Base-by-base conservation (phyloP, 2,329 filamentous ascomycete species). In the Fusarium mundagurra region DNA sequence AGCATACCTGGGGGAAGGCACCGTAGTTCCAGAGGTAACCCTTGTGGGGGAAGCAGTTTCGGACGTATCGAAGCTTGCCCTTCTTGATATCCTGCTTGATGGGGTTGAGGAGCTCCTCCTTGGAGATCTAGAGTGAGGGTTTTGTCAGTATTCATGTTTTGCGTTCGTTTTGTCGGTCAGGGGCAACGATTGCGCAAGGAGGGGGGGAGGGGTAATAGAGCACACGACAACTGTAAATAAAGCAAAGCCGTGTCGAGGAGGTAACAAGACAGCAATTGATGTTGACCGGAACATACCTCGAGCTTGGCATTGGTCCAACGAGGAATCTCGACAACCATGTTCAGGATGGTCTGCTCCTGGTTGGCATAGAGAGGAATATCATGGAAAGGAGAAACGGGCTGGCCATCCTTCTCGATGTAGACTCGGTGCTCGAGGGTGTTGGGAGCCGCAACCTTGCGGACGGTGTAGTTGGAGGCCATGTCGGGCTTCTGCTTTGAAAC, bases 1-100 rank as follows among this genome's bases (percentile, higher is more conserved):
- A 61, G 39, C 63, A 83, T 89, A 96, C 94, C 89, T 96, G 94
- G 81, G 96, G 96, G 92, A 99, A 98, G 86, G 95, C 95, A 88
- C 96, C 96, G 88, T 99, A 99, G 92, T 99, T 99, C 96, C 96
- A 99, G 81, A 99, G 94, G 87, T 99, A 99, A 78, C 96, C 96
- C 92, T 99, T 98, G 93, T 99, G 96, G 81, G 96, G 96, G 91
- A 99, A 99, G 92, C 96, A 99, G 93, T 99, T 99, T 88, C 96
- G 95, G 84, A 99, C 96, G 85, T 93, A 99, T 83, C 96, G 94
- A 81, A 98, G 95, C 91, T 98, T 98, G 91, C 96, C 96, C 91
- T 99, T 98, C 93, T 99, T 98, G 86, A 92, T 91, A 85, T 99
- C 96, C 89, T 99, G 96, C 92, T 98, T 98, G 89, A 98, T 98